Base-by-base conservation (phyloP, 139 green algal genomes). In the Coelastrella sp. region DNA sequence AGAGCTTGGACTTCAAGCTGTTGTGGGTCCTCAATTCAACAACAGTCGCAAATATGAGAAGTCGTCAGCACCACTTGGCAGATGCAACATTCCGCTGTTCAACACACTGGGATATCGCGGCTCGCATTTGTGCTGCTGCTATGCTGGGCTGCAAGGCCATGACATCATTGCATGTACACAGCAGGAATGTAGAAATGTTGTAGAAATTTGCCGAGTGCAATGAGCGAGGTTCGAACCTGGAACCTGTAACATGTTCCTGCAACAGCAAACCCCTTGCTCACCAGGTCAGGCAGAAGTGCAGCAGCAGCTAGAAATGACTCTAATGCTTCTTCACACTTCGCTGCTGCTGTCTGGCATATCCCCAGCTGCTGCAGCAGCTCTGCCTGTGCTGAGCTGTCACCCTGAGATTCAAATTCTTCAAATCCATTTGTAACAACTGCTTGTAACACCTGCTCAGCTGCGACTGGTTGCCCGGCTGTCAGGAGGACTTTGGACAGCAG, bases 1-100 rank as follows among this genome's bases (percentile, higher is more conserved):
- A 76, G 64, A 2, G 74, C n/a, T 54, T 90, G 85, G 56, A 90
- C 58, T 10, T 90, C 73, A n/a, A 90, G 85, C 83, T 79, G 11
- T 19, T 88, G 83, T 32, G 68, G 83, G 19, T 80, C 5, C 16
- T 19, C 7, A 13, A 0, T 61, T 58, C 54, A 17, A 54, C 77
- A 2, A 5, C 47, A 22, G 4, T 54, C 11, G 68, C 68, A 57
- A 22, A 22, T 5, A 58, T 68, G 78, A 13, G 7, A 4, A 54
- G n/a, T n/a, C 56, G 19, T 47, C 78, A 71, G 56, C 32, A 47
- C 32, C 32, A 57, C 20, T 4, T 2, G 61, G 80, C 22, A 4
- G 78, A 54, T 22, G 56, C 11, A 71, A 71, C 61, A 71, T 84
- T 11, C 56, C 11, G 16, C 57, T 58, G 8, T 22, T 71, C 7